phyloP scores from a whole-genome alignment of 73 alveolate species.

The Stentor roeselii region DNA sequence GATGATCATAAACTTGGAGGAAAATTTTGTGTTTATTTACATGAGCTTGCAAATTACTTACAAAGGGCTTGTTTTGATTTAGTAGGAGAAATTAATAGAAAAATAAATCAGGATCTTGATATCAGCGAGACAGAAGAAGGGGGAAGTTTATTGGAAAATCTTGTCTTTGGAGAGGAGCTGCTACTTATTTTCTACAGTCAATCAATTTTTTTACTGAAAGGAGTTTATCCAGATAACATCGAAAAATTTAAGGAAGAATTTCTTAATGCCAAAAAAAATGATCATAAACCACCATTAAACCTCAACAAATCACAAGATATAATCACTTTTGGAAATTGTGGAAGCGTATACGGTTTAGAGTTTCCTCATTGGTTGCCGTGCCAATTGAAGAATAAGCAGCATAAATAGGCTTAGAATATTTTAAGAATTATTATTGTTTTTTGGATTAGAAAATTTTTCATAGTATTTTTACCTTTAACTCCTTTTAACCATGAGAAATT shows the following conservation, averaged over 20 bases:
- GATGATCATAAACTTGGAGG: neutral
- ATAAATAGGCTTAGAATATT: too few species aligned
- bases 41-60: neutral
- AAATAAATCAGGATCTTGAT: neutral
- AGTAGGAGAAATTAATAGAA: neutral
- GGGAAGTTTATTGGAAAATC: neutral
- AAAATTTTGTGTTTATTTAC: neutral
- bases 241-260: neutral
- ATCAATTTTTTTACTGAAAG: neutral
- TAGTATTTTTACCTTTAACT: too few species aligned
- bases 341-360: neutral
- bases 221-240: neutral
- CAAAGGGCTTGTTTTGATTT: neutral
- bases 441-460: too few species aligned
- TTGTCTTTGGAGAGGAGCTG: neutral
- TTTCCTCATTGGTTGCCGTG: too few species aligned
- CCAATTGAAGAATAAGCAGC: too few species aligned
- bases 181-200: neutral
- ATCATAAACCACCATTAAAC: neutral
- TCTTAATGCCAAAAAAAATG: neutral
- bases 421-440: too few species aligned
- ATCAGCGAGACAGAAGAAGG: neutral
- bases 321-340: neutral
- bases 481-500: too few species aligned
- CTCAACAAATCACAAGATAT: neutral